phyloP scores from a whole-genome alignment of 2,329 filamentous ascomycete genomes.

The Biscogniauxia sp. region DNA sequence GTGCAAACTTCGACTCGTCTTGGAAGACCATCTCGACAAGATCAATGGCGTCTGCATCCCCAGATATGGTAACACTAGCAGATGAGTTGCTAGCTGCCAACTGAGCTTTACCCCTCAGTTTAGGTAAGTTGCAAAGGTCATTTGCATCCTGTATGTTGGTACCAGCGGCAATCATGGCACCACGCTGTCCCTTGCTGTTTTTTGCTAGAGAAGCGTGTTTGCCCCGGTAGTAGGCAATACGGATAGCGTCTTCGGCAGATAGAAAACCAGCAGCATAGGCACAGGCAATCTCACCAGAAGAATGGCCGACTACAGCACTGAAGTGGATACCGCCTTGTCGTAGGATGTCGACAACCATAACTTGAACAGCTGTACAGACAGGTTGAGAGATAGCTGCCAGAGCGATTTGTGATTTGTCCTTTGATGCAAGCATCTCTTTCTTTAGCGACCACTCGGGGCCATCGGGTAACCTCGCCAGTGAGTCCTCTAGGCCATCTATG shows the following conservation, averaged over 20 bases:
- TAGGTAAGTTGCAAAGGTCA: constrained; percentile 10
- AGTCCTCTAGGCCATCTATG: constrained; percentile 15
- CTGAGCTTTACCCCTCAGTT: constrained; percentile 8
- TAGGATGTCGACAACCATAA: constrained; percentile 37
- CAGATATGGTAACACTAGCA: constrained; percentile 16
- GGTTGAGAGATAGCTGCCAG: constrained; percentile 23
- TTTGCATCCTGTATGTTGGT: constrained; percentile 24
- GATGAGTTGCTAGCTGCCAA: constrained; percentile 23
- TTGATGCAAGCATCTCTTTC: constrained; percentile 12
- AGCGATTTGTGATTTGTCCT: constrained; percentile 10
- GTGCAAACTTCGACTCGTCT: constrained; percentile 17
- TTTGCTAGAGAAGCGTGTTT: constrained; percentile 20
- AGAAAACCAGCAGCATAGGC: constrained; percentile 23
- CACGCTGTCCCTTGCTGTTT: constrained; percentile 13
- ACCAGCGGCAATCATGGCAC: constrained; percentile 44
- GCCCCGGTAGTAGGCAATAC: constrained; percentile 34
- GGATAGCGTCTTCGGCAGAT: constrained; percentile 26
- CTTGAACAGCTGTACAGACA: constrained; percentile 39
- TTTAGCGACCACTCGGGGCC: constrained; percentile 17
- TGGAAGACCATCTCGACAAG: constrained; percentile 7
- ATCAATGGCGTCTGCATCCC: constrained; percentile 17
- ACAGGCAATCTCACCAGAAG: constrained; percentile 27
- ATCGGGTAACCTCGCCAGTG: constrained; percentile 16
- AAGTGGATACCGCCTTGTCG: constrained; percentile 19
- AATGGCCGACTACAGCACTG: constrained; percentile 27